Base-by-base conservation (phyloP, 768 basidiomycete genomes). In the Lentinula detonsa region DNA sequence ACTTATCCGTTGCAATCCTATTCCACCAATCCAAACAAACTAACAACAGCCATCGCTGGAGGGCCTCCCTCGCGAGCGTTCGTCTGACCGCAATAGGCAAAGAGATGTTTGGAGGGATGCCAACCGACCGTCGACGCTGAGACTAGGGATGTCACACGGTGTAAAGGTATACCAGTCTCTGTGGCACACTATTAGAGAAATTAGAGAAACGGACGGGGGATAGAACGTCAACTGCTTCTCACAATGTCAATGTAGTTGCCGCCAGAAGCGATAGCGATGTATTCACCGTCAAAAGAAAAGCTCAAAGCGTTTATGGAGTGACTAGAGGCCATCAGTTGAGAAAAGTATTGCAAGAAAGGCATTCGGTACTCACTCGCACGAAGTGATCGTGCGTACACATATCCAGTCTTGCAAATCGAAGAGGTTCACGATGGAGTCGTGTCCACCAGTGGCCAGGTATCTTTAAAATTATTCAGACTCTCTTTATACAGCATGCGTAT, bases 241-340 rank as follows among this genome's bases (percentile, higher is more conserved):
- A 91, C 90, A 46, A 92, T 89, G 63, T 92, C 90, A 57, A 92
- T 87, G 64, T 91, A 91, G 34, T 75, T 73, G 18, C 89, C 89
- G 8, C 81, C 78, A 63, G 78, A 89, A 8, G 90, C 87, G 54
- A 91, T 86, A 16, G 91, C 91, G 50, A 93, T 71, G 67, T 86
- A 93, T 75, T 93, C 91, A 37, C 91, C 91, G 65, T 93, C 91
- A 64, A 87, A 80, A 11, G 90, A 92, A 78, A 91, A 93, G 69
- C 87, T 90, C 18, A 92, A 72, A 18, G 82, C 81, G 62, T 82
- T 89, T 66, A 91, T 88, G 21, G 85, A 79, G 68, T 91, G 77
- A 60, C 91, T 91, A 65, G 2, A 42, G 10, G 10, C 35, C 51
- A 45, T 61, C 62, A 18, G 50, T 21, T 57, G 45, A 28, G 28